phyloP scores from a whole-genome alignment of 805 yeast species.

The Candida boleticola region DNA sequence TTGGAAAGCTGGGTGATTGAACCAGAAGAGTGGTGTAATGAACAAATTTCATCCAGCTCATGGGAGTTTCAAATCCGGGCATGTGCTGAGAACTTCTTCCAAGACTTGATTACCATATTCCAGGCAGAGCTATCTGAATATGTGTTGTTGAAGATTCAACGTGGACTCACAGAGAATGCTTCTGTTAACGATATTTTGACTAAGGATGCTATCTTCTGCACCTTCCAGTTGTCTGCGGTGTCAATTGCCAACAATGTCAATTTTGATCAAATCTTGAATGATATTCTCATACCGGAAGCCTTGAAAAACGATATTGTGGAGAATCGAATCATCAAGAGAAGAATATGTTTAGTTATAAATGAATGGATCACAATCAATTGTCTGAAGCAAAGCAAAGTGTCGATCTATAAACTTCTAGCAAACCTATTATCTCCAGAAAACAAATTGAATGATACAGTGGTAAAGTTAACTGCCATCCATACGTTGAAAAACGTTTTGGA shows the following conservation, averaged over 20 bases:
- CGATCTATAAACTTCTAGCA: slow-evolving; percentile 57
- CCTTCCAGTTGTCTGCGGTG: slow-evolving; percentile 75
- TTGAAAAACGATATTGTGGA: slow-evolving; percentile 44
- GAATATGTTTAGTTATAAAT: slow-evolving; percentile 71
- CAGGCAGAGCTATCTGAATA: slow-evolving; percentile 53
- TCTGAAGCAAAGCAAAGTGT: slow-evolving; percentile 53
- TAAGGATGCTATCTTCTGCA: slow-evolving; percentile 78
- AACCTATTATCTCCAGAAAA: slow-evolving; percentile 46
- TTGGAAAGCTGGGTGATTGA: slow-evolving; percentile 78
- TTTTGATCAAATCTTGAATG: slow-evolving; percentile 60
- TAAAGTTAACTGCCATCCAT: slow-evolving; percentile 69
- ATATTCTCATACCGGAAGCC: slow-evolving; percentile 68
- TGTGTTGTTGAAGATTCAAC: slow-evolving; percentile 58
- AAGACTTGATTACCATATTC: slow-evolving; percentile 66
- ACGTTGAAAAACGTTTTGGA: slow-evolving; percentile 68
- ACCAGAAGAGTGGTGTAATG: slow-evolving; percentile 92
- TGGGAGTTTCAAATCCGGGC: slow-evolving; percentile 86
- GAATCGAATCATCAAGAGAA: slow-evolving; percentile 64
- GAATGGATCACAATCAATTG: slow-evolving; percentile 80
- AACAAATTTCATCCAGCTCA: slow-evolving; percentile 61
- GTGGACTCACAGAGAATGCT: slow-evolving; percentile 27
- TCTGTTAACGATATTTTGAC: slow-evolving; percentile 51
- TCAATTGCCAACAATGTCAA: slow-evolving; percentile 65
- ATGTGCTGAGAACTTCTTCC: slow-evolving; percentile 83
- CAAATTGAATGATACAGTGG: slow-evolving; percentile 69